Evolutionary conservation across 2,329 filamentous ascomycete genomes (phyloP), one percentile per base, ranked within the genome.

Genomic region (Nemania sp.): DNA sequence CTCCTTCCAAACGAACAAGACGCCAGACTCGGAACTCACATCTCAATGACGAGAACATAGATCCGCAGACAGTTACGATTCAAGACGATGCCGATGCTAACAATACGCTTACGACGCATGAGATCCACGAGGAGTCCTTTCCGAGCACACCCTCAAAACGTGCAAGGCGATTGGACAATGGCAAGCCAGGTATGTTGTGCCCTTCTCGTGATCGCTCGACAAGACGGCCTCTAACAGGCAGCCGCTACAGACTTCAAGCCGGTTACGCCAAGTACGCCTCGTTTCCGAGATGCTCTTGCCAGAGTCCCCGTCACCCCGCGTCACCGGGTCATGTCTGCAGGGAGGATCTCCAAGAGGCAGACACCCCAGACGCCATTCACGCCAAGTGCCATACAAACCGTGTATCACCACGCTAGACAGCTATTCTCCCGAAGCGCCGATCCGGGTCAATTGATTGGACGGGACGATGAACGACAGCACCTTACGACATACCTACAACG

Each of bases 391-490:
- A 83, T 87, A 24, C 89, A 90, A 62, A 96, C 93, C 0, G 85
- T 98, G 43, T 98, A 98, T 80, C 93, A 96, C 70, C 87, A 90
- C 68, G 96, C 94, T 18, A 90, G 95, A 32, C 93, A 97, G 76
- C 82, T 97, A 2, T 99, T 99, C 77, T 90, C 92, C 6, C 89
- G 93, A 57, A 92, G 92, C 70, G 89, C 91, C 8, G 89, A 90
- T 64, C 92, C 93, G 1, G 89, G 90, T 1, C 87, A 89, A 73
- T 83, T 98, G 13, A 86, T 97, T 64, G 94, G 94, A 56, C 90
- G 94, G 53, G 93, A 97, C 32, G 82, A 87, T 76, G 84, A 91
- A 76, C 84, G 87, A 47, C 82, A 85, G 15, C 90, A 94, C 71
- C 82, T 98, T 38, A 82, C 84, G 13, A 80, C 77, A 0, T 98